Base-by-base conservation (phyloP, 2,329 filamentous ascomycete genomes). In the Ilyonectria sp. region DNA sequence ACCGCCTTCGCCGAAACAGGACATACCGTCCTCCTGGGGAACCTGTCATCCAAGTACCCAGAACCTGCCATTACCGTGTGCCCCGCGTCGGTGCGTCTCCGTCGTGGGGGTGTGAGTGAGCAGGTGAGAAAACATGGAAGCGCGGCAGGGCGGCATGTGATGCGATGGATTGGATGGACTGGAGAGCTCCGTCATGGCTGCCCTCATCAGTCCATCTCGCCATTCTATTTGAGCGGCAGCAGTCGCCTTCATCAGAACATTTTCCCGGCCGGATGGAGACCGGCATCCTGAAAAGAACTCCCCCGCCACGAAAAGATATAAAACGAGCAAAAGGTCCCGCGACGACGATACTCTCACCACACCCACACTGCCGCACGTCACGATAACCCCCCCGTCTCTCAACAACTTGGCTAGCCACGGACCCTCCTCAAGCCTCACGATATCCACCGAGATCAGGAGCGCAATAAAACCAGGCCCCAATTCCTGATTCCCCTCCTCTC, bases 191-290 rank as follows among this genome's bases (percentile, higher is more conserved):
- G 61, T n/a, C 43, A 46, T 43, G 37, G 56, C 46, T 55, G 60
- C 23, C 47, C 35, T 49, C 59, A 55, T 69, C 71, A 71, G 60
- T 67, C 52, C 70, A 71, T 69, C 55, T 54, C 60, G 40, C 59
- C 71, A 43, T 65, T 57, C 40, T 73, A 74, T 74, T 73, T 75
- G 69, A 72, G 60, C 63, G 69, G 60, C 56, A 54, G 63, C 58
- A 46, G 33, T 64, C 49, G 54, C 60, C 58, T 60, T 66, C 57
- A 74, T 74, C 72, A 71, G 70, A 69, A 74, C 72, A 70, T 71
- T 70, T 52, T 31, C 21, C 62, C 54, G 58, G 63, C 56, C 63
- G 43, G 69, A 68, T 52, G 58, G 56, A 66, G 69, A 44, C 61
- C 49, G 54, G 31, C 40, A 31, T 55, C 46, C 46, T 60, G 44